These are phyloP conservation scores for Eimeria maxima DNA, from an alignment of 169 alveolate genomes.

Conservation along the genomic window DNA sequence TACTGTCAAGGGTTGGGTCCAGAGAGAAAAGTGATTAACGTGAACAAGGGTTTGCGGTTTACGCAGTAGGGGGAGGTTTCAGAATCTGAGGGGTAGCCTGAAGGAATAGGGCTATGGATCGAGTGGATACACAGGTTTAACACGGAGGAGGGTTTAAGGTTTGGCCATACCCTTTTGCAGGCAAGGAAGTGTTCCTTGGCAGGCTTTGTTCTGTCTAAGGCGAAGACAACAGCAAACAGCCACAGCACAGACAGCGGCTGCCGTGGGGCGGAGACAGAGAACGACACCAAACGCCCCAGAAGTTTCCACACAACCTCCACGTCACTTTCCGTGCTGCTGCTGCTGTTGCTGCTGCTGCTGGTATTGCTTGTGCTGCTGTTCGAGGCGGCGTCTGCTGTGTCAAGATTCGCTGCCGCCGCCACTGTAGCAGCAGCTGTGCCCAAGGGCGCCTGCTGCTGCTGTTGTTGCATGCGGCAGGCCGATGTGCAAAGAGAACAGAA, in stretches of 20 bases:
- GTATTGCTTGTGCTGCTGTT: background rate
- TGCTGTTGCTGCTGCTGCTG: no score
- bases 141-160: no score
- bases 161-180: background rate
- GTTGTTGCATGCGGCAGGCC: no score
- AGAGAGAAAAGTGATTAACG: no score
- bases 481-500: background rate
- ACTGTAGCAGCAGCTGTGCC: background rate
- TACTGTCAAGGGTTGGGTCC: no score
- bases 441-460: no score
- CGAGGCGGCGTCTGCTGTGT: background rate
- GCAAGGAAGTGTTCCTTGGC: slow-evolving; percentile 71
- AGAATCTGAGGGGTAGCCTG: no score
- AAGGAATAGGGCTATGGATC: no score
- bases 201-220: slow-evolving; percentile 47
- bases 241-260: slow-evolving; percentile 79
- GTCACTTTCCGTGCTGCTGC: background rate
- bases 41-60: background rate
- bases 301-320: slow-evolving; percentile 29
- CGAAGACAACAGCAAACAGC: slow-evolving; percentile 7
- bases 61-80: no score
- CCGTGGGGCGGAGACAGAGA: background rate
- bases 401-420: background rate
- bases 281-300: background rate
- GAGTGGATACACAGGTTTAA: no score